Evolutionary conservation across 495 filamentous ascomycete species (phyloP).

Genomic region (Penicillium diatomitis): DNA sequence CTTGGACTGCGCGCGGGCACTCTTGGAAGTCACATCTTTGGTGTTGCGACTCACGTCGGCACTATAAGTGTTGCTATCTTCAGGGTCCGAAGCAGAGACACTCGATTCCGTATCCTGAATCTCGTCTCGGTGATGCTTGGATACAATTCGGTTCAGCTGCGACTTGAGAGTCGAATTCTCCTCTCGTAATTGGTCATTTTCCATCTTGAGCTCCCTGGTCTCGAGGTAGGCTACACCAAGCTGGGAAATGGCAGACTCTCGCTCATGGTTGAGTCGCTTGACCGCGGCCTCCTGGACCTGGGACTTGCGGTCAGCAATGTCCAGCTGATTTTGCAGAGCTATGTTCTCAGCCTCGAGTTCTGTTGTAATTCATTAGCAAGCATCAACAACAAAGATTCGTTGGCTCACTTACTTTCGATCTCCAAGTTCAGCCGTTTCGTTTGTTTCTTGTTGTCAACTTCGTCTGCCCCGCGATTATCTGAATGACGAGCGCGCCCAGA

Average conservation of each 20-base stretch:
- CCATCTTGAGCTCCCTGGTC: slow-evolving; percentile 52
- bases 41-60: slow-evolving; percentile 23
- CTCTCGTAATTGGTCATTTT: slow-evolving; percentile 40
- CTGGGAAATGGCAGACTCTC: slow-evolving; percentile 56
- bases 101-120: slow-evolving; percentile 24
- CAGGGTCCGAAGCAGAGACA: slow-evolving; percentile 18
- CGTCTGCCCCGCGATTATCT: slow-evolving; percentile 34
- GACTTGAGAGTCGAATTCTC: slow-evolving; percentile 41
- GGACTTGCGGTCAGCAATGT: slow-evolving; percentile 48
- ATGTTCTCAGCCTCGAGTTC: slow-evolving; percentile 52
- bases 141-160: slow-evolving; percentile 23
- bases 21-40: slow-evolving; percentile 28
- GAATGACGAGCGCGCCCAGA: slow-evolving; percentile 35
- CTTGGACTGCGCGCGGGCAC: slow-evolving; percentile 23
- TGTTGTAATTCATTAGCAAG: slow-evolving; percentile 15
- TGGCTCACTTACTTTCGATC: slow-evolving; percentile 41
- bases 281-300: slow-evolving; percentile 51
- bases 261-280: slow-evolving; percentile 52
- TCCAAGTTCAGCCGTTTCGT: slow-evolving; percentile 36
- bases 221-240: slow-evolving; percentile 54
- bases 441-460: slow-evolving; percentile 24
- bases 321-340: slow-evolving; percentile 47
- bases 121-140: slow-evolving; percentile 20
- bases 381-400: background rate
- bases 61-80: slow-evolving; percentile 29